Evolutionary conservation across 306 rosid species (phyloP).

Genomic region (Sesbania bispinosa): DNA sequence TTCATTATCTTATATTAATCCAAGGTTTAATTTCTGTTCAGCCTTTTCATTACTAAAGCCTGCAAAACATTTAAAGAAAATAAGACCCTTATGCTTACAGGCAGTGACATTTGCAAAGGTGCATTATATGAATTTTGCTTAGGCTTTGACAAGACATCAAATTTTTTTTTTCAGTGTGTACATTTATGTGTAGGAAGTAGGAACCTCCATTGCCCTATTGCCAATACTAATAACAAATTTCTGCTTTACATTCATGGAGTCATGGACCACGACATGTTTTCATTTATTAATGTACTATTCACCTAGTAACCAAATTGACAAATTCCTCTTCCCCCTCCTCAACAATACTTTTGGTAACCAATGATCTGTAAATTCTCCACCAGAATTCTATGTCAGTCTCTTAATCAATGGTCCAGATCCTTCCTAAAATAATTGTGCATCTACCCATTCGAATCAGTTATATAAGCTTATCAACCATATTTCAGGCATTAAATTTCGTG

Average conservation of each 20-base stretch:
- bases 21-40: neutral
- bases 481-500: conserved; percentile 14
- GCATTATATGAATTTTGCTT: neutral
- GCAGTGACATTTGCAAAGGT: neutral
- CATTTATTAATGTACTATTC: conserved; percentile 28
- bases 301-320: neutral
- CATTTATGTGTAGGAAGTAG: neutral
- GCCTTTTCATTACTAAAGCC: neutral
- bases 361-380: neutral
- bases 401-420: neutral
- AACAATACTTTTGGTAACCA: neutral
- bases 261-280: conserved; percentile 19
- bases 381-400: neutral
- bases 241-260: conserved; percentile 2
- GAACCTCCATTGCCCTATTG: neutral
- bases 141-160: neutral
- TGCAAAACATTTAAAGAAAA: neutral
- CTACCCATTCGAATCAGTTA: conserved; percentile 19
- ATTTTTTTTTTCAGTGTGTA: neutral
- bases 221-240: neutral
- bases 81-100: neutral
- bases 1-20: neutral
- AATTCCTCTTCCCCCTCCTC: neutral
- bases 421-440: conserved; percentile 15
- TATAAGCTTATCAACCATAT: neutral